Evolutionary conservation across 1,284 basidiomycete species (phyloP), one percentile per base, ranked within the genome.

Genomic region (Schizophyllum amplum): DNA sequence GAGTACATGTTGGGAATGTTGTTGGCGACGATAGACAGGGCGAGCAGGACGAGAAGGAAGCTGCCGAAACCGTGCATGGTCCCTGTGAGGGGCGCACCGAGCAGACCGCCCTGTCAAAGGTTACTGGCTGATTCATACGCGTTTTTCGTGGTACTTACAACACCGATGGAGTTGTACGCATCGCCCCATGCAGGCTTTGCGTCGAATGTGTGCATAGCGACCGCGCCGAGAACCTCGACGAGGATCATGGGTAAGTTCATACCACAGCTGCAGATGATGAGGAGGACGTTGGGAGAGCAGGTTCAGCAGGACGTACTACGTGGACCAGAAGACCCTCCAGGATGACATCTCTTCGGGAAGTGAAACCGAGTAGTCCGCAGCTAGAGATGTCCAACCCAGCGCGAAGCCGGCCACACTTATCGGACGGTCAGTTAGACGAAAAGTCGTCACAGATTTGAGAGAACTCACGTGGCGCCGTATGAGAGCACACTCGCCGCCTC

Each of bases 171-270:
- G 0, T 72, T 75, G 59, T 89, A 88, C 0, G 78, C 85, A 2
- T 70, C 71, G 4, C 75, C 74, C 93, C 93, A 96, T 1, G 71
- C 69, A 0, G 83, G 82, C 11, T 93, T 82, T n/a, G 69, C 74
- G 6, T 77, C 73, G 33, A 77, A 76, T 52, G 81, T 81, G 20
- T 81, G 71, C 0, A 77, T 82, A 17, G 82, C 80, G 0, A 86
- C 84, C 0, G 92, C 92, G 7, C 89, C 92, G 9, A 94, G 75
- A 58, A 83, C 83, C 74, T 93, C 86, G 5, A 92, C 67, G 2
- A 78, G 67, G 60, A 87, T 80, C 65, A 86, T 83, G 4, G 91
- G 86, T 3, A 90, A 17, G 7, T 42, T 42, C 33, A 42, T 42
- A 17, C 33, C 33, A 9, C 33, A 42, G 33, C 33, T 42, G 17